Conservation (phyloP, 352 stramenopile genomes). For the Pythium scleroteichum region DNA sequence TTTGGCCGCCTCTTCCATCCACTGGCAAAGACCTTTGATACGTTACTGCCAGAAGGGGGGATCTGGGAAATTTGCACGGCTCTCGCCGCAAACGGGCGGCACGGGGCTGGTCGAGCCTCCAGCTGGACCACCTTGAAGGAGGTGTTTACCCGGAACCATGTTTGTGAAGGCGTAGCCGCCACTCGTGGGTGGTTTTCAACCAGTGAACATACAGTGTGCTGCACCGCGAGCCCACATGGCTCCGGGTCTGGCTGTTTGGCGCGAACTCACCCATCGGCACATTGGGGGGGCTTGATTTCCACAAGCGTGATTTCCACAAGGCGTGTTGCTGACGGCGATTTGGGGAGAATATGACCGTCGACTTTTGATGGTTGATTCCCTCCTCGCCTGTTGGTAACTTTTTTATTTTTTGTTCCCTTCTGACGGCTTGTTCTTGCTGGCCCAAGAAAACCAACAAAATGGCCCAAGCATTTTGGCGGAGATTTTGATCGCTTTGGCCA, state of each 20-base stretch:
- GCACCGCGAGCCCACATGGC: not conserved
- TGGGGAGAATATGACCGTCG: not conserved
- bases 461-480: not conserved
- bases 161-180: conserved; percentile 25
- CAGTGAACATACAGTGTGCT: not conserved
- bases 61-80: conserved; percentile 2
- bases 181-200: not conserved
- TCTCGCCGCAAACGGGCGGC: not conserved
- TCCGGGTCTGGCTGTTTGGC: not conserved
- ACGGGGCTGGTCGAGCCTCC: not conserved
- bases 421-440: not conserved
- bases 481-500: not conserved
- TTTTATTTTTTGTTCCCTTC: no score
- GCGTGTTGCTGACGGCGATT: not conserved
- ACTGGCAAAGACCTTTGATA: not conserved
- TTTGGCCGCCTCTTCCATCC: not conserved
- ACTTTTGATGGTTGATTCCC: not conserved
- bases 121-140: not conserved
- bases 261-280: not conserved
- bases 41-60: not conserved
- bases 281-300: not conserved
- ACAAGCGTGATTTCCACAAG: not conserved
- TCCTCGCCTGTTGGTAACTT: no score
- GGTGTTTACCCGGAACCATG: conserved; percentile 17
- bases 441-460: conserved; percentile 6